Evolutionary conservation across 306 rosid genomes (phyloP), one percentile per base, ranked within the genome.

Genomic region (Rosa multiflora): DNA sequence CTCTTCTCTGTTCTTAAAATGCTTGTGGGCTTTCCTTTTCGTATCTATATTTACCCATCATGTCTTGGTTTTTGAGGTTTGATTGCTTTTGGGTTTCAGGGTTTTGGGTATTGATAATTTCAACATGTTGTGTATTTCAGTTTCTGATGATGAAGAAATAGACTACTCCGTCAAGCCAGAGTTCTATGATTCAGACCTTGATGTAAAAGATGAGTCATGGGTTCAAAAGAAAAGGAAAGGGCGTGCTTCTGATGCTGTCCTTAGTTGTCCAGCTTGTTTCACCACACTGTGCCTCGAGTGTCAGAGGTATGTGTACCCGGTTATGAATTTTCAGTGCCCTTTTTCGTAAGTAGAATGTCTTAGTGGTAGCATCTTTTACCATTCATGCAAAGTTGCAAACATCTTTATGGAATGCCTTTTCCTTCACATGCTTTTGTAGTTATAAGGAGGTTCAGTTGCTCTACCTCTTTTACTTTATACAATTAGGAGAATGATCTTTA

Each of bases 221-320:
- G 88, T 84, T 85, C 87, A 91, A 48, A 91, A 85, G 80, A 87
- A 82, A 71, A 87, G 89, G 79, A 86, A 68, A 17, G 92, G 94
- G 23, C 39, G 23, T 37, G 79, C 37, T 23, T 89, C 97, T 80
- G 97, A 91, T 87, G 93, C 93, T 9, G 94, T 93, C 51, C 97
- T 93, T 58, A 89, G 94, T 83, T 93, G 98, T 82, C 94, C 94
- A 67, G 89, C 90, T 82, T 91, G 98, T 77, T 93, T 93, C 80
- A 89, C 90, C 78, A 91, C 94, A 9, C 91, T 93, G 63, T 93
- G 93, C 83, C 88, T 91, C 44, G 93, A 91, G 83, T 91, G 91
- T 62, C 97, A 91, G 77, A 91, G 97, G 97, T 93, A 83, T 59
- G 35, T n/a, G 44, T 35, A 75, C 43, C 18, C 53, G 49, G 67